A percentile compares a stretch with the other conserved stretches of the same genome.
Conservation (phyloP, 495 filamentous ascomycete species). For the Penicillium arizonense region DNA sequence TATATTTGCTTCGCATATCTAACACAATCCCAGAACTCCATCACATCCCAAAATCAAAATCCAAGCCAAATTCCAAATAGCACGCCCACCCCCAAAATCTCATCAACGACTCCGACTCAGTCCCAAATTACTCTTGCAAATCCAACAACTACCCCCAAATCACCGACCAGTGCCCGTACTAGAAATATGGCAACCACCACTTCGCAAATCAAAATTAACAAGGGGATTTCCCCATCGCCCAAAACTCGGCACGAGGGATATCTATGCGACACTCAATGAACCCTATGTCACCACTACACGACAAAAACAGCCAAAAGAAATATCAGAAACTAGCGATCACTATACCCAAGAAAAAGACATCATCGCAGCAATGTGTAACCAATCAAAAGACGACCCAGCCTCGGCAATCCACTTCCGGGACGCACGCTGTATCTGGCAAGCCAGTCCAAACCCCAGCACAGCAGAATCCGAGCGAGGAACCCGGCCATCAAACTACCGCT, state of each 20-base stretch:
- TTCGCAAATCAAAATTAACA: conserved; percentile 26
- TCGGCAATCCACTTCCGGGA: conserved; percentile 20
- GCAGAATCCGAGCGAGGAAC: conserved; percentile 6
- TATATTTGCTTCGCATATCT: not conserved
- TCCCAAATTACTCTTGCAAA: conserved; percentile 35
- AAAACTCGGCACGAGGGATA: conserved; percentile 30
- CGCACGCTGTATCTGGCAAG: conserved; percentile 19
- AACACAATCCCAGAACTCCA: conserved; percentile 4
- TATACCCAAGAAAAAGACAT: conserved; percentile 15
- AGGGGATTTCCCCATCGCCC: conserved; percentile 16
- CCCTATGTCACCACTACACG: conserved; percentile 11
- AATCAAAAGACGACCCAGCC: not conserved
- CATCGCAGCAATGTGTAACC: conserved; percentile 20
- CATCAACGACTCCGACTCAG: conserved; percentile 26
- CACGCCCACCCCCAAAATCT: conserved; percentile 35
- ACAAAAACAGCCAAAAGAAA: not conserved
- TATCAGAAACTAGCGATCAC: conserved; percentile 2
- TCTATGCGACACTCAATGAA: conserved; percentile 35
- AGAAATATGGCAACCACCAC: conserved; percentile 36
- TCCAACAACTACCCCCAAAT: conserved; percentile 35
- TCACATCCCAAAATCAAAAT: conserved; percentile 16
- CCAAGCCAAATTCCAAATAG: conserved; percentile 35
- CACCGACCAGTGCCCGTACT: conserved; percentile 33
- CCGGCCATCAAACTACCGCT: conserved; percentile 15
- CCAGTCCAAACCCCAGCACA: not conserved